These are phyloP conservation scores for Paramecium sexaurelia DNA, from an alignment of 73 alveolate genomes.

Conservation along the genomic window DNA sequence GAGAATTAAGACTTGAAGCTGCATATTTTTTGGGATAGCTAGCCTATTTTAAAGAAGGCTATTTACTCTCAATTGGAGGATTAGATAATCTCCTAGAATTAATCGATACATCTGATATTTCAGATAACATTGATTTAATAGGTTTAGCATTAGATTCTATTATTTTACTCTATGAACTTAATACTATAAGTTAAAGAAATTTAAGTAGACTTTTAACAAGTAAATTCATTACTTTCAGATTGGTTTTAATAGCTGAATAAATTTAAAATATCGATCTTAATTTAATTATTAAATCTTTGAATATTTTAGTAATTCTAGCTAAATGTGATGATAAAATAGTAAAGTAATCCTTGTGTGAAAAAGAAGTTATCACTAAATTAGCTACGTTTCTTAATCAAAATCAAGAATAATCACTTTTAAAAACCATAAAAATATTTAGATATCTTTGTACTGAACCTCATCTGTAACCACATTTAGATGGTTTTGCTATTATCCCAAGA, in stretches of 20 bases:
- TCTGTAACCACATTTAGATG: slow-evolving; percentile 51
- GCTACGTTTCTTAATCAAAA: slow-evolving; percentile 30
- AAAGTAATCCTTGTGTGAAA: slow-evolving; percentile 45
- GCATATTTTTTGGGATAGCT: slow-evolving; percentile 70
- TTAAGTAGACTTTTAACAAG: slow-evolving; percentile 45
- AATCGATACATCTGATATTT: slow-evolving; percentile 62
- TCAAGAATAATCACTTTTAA: neutral
- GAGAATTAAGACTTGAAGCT: slow-evolving; percentile 72
- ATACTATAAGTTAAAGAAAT: slow-evolving; percentile 51
- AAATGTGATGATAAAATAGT: slow-evolving; percentile 65
- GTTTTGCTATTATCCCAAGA: slow-evolving; percentile 60
- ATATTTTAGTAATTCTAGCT: slow-evolving; percentile 44
- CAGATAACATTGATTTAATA: slow-evolving; percentile 65
- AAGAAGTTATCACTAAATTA: slow-evolving; percentile 55
- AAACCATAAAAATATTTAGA: slow-evolving; percentile 59
- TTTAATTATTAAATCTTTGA: slow-evolving; percentile 46
- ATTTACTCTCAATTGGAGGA: slow-evolving; percentile 67
- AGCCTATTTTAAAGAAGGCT: slow-evolving; percentile 12
- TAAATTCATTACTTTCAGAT: slow-evolving; percentile 42
- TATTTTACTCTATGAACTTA: slow-evolving; percentile 26
- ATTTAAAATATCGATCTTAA: slow-evolving; percentile 51
- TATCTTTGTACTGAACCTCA: slow-evolving; percentile 61
- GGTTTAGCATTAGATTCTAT: slow-evolving; percentile 60
- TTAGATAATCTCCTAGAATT: slow-evolving; percentile 65
- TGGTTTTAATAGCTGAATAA: slow-evolving; percentile 39